Conservation (phyloP, 192 early-diverging fungal species). For the Backusella circina region DNA sequence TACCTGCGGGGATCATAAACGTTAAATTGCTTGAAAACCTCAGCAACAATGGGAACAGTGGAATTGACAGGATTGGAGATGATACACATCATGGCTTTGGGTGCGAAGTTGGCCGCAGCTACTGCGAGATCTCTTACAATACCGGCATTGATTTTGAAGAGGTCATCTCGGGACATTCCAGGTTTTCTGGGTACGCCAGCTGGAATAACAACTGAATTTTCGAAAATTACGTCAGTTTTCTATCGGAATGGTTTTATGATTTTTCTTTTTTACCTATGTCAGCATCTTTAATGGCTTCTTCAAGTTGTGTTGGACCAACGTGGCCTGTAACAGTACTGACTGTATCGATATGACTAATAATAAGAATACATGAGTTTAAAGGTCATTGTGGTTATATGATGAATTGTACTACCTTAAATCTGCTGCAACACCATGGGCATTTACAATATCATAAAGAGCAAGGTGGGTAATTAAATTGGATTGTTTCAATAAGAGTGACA, state of each 20-base stretch:
- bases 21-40: constrained; percentile 87
- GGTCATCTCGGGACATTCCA: constrained; percentile 97
- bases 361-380: neutral
- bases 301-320: constrained; percentile 62
- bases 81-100: constrained; percentile 83
- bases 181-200: constrained; percentile 98
- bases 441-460: constrained; percentile 95
- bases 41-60: constrained; percentile 93
- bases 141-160: constrained; percentile 98
- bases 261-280: constrained; percentile 36
- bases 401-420: constrained; percentile 59
- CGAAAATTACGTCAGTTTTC: constrained; percentile 2
- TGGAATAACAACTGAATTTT: constrained; percentile 75
- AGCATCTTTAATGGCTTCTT: constrained; percentile 61
- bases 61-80: constrained; percentile 99
- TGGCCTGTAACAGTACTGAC: constrained; percentile 69
- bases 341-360: constrained; percentile 83
- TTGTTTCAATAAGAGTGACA: constrained; percentile 91
- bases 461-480: constrained; percentile 83
- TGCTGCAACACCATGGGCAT: constrained; percentile 94
- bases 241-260: neutral
- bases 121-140: constrained; percentile 85
- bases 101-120: constrained; percentile 75
- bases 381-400: neutral
- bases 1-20: constrained; percentile 79